These are phyloP conservation scores for Phytophthora pseudosyringae DNA, from an alignment of 352 stramenopile genomes.

Conservation along the genomic window DNA sequence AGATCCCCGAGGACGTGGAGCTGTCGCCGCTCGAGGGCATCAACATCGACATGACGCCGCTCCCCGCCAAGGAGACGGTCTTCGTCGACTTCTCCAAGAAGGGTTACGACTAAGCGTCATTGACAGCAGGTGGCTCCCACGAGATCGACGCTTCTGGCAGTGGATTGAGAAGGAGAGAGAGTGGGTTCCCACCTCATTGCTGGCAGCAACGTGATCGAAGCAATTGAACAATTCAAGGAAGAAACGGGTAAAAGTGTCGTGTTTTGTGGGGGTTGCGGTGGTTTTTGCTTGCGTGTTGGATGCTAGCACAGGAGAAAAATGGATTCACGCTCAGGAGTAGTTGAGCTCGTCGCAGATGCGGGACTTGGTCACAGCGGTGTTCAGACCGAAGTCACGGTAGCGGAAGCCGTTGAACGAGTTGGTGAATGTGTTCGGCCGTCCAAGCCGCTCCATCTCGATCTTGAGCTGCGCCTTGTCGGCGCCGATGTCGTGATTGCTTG, in stretches of 20 bases:
- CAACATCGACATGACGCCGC: constrained; percentile 89
- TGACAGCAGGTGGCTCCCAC: background rate
- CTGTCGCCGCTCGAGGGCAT: constrained; percentile 85
- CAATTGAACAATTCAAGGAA: constrained; percentile 37
- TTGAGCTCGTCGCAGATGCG: constrained; percentile 83
- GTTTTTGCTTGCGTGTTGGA: constrained; percentile 12
- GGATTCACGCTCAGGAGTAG: constrained; percentile 43
- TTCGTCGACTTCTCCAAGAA: constrained; percentile 91
- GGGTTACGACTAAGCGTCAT: constrained; percentile 72
- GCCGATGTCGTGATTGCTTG: constrained; percentile 76
- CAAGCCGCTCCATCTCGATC: constrained; percentile 67
- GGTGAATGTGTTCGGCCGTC: constrained; percentile 77
- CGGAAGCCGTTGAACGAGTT: constrained; percentile 88
- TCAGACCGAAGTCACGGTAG: constrained; percentile 84
- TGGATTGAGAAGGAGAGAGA: background rate
- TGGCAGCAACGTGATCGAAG: constrained; percentile 13
- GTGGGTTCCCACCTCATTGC: background rate
- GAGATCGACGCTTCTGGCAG: background rate
- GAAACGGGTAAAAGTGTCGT: constrained; percentile 31
- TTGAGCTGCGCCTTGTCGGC: constrained; percentile 78
- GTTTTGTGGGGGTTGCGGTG: background rate
- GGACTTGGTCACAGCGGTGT: constrained; percentile 82
- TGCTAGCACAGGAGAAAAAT: background rate
- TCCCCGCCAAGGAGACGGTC: constrained; percentile 74
- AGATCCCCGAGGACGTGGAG: constrained; percentile 86